Conservation (phyloP, 108 stramenopile species). For the Fragilaria radians region DNA sequence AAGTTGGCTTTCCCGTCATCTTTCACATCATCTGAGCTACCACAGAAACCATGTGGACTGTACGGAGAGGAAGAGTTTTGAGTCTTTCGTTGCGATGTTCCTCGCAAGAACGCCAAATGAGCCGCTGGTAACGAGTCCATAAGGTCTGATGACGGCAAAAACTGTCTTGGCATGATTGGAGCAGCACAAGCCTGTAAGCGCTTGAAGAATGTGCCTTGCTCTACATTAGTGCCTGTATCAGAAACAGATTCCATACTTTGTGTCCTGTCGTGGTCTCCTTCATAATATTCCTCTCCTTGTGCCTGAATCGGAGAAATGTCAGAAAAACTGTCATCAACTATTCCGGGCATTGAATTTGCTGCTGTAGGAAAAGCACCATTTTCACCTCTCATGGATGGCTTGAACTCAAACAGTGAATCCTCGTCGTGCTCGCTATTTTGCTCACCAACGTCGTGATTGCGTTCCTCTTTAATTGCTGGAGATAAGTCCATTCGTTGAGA, state of each 20-base stretch:
- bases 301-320: conserved; percentile 41
- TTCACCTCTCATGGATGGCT: not conserved
- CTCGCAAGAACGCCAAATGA: conserved; percentile 54
- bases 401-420: conserved; percentile 41
- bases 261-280: conserved; percentile 17
- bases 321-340: conserved; percentile 11
- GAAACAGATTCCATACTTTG: conserved; percentile 9
- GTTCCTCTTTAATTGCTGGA: not conserved
- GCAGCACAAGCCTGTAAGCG: conserved; percentile 52
- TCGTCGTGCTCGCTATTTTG: conserved; percentile 11
- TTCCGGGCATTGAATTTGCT: conserved; percentile 1
- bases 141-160: not conserved
- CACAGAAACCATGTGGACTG: conserved; percentile 41
- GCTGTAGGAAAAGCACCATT: conserved; percentile 5
- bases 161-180: conserved; percentile 29
- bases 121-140: conserved; percentile 39
- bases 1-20: conserved; percentile 29
- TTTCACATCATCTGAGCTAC: conserved; percentile 53
- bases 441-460: not conserved
- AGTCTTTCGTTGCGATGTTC: conserved; percentile 20
- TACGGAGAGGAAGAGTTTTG: conserved; percentile 14
- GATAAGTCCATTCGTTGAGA: not conserved
- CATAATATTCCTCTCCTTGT: conserved; percentile 30
- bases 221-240: conserved; percentile 39
- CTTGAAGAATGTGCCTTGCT: conserved; percentile 37